phyloP scores from a whole-genome alignment of 345 rosid genomes.

The Nasturtium officinale region DNA sequence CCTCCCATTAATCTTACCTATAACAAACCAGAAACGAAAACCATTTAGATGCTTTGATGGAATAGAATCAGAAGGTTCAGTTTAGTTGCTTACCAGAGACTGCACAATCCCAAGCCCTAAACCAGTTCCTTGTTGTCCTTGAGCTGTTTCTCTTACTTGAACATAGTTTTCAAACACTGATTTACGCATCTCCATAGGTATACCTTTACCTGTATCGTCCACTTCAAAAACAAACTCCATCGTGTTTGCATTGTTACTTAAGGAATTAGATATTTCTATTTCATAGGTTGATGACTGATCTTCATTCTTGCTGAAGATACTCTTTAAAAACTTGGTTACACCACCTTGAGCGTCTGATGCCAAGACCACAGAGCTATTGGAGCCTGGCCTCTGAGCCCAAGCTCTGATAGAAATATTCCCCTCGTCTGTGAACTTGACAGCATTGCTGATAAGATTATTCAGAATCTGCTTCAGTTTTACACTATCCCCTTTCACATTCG shows the following conservation, averaged over 20 bases:
- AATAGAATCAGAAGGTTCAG: not conserved
- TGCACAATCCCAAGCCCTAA: conserved; percentile 90
- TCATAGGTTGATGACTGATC: conserved; percentile 24
- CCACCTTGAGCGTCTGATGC: conserved; percentile 37
- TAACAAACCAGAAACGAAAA: not conserved
- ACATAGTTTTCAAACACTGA: conserved; percentile 78
- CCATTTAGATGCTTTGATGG: not conserved
- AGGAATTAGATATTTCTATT: conserved; percentile 22
- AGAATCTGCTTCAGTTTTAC: conserved; percentile 66
- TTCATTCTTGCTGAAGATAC: conserved; percentile 39
- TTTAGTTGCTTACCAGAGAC: conserved; percentile 61
- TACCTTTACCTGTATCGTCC: conserved; percentile 83
- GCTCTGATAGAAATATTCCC: conserved; percentile 68
- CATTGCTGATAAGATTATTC: conserved; percentile 69
- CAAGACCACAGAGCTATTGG: conserved; percentile 41
- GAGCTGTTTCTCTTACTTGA: conserved; percentile 73
- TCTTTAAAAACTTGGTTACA: conserved; percentile 28
- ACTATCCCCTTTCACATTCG: conserved; percentile 62
- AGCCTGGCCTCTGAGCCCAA: conserved; percentile 56
- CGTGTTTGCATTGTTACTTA: conserved; percentile 31
- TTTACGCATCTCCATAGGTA: conserved; percentile 63
- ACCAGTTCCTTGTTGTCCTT: conserved; percentile 72
- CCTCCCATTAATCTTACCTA: conserved; percentile 89
- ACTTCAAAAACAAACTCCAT: conserved; percentile 76
- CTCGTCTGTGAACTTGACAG: conserved; percentile 72